Base-by-base conservation (phyloP, 352 stramenopile genomes). In the Pythium coloratum region DNA sequence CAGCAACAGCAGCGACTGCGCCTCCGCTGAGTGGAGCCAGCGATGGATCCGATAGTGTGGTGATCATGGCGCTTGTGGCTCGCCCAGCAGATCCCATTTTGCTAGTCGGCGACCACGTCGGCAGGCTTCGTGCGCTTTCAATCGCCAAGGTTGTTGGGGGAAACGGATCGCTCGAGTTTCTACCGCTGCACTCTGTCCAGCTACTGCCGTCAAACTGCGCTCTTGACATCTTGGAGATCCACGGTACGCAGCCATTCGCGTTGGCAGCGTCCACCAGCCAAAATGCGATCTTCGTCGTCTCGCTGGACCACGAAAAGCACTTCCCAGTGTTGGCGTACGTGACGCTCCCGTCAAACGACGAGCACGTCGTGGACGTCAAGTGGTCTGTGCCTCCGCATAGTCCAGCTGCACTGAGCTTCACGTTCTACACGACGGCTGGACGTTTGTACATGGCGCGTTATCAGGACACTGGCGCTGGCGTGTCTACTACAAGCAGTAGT, bases 231-330 rank as follows among this genome's bases (percentile, higher is more conserved):
- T 36, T 94, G 2, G 72, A 78, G 24, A 69, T 91, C 18, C 86
- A 94, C 50, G 73, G 81, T 38, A 84, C 75, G 10, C 81, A 91
- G 10, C 59, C 82, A 0, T 76, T 91, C 18, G 57, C 77, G 6
- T 63, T 92, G 44, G 80, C 76, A 1, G 72, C 81, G 5, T 94
- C 86, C 1, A 92, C 86, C 0, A 57, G 70, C 0, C 74, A 71
- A 47, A 55, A 69, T 13, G 54, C 56, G 0, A 71, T 92, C 3
- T 90, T 90, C 46, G 47, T 92, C 7, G 6, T 92, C 2, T 91
- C 82, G 8, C 70, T 91, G 57, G 86, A 92, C 14, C 82, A 90
- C 54, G 83, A 92, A 51, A 82, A 80, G 36, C 73, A 77, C n/a
- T 94, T 94, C 44, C 70, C 64, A 0, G 76, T 88, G 0, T 54